Evolutionary conservation across 2,329 filamentous ascomycete genomes (phyloP), one percentile per base, ranked within the genome.

Genomic region (Stachybotrys chlorohalonatus): DNA sequence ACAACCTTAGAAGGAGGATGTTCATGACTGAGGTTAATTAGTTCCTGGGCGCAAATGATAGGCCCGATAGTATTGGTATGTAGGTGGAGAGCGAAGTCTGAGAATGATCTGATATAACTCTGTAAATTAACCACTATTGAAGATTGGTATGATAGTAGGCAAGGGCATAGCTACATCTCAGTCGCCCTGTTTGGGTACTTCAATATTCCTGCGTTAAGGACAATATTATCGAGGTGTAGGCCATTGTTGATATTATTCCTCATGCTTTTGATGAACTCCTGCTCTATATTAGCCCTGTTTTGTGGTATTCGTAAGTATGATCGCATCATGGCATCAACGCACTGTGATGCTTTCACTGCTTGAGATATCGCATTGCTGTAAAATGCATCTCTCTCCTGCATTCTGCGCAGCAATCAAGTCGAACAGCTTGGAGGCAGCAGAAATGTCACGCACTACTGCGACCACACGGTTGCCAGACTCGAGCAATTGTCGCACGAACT

Each of bases 1-100:
- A 52, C 17, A 24, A 55, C 31, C 50, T 55, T 55, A 11, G 52
- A 30, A 3, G 49, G 55, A 5, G 55, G 55, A 16, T 31, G 13
- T 30, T 52, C 53, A 31, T 42, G 31, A 31, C 39, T 32, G 13
- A 56, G 32, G 30, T 56, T 49, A 36, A 56, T 30, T 13, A 56
- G 49, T 53, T 56, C 54, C 31, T 56, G 55, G 15, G 55, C 55
- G 46, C 55, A 56, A 17, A 56, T 56, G 49, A 56, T 53, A 6
- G 55, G 55, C 3, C 55, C 55, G 47, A 56, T 54, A 24, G 55
- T 56, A 24, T 56, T 56, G 15, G 55, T 56, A 24, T 54, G 55
- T 11, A 56, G 45, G n/a, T 56, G 55, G 15, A 56, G 55, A 47
- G 55, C 55, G 50, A 56, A 56, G 32, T 56, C 50, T 1, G 53